phyloP scores from a whole-genome alignment of 805 yeast species.

The Yamadazyma akitaensis region DNA sequence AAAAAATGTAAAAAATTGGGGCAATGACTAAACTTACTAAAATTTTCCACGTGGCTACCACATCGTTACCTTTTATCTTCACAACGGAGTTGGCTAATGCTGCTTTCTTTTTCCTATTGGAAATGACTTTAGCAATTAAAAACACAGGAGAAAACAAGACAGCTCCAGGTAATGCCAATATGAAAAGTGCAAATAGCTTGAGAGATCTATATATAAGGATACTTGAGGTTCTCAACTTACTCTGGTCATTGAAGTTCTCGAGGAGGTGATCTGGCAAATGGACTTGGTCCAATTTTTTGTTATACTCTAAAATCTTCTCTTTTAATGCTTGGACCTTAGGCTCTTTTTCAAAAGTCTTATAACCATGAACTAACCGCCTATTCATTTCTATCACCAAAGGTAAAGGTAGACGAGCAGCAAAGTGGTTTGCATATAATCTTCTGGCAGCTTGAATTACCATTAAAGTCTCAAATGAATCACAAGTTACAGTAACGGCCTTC shows the following conservation, averaged over 20 bases:
- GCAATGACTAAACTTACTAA: constrained; percentile 85
- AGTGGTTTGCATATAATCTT: constrained; percentile 77
- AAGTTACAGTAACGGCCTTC: constrained; percentile 80
- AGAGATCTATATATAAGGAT: constrained; percentile 56
- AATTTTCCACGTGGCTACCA: constrained; percentile 96
- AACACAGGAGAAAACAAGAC: constrained; percentile 87
- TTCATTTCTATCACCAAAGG: constrained; percentile 88
- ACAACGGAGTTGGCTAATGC: constrained; percentile 88
- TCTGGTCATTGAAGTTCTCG: constrained; percentile 50
- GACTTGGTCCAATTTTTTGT: constrained; percentile 50
- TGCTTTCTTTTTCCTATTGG: constrained; percentile 65
- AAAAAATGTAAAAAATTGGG: constrained; percentile 78
- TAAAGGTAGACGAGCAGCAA: constrained; percentile 68
- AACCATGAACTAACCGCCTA: constrained; percentile 80
- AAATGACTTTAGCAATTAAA: constrained; percentile 68
- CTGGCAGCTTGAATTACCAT: constrained; percentile 91
- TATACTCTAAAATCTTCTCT: constrained; percentile 64
- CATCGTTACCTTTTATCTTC: constrained; percentile 88
- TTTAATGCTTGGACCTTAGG: constrained; percentile 62
- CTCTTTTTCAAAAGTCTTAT: constrained; percentile 66
- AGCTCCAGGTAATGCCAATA: constrained; percentile 84
- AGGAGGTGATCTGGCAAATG: constrained; percentile 60
- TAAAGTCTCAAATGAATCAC: constrained; percentile 85
- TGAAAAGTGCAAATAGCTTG: constrained; percentile 52
- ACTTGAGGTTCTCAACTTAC: constrained; percentile 43